phyloP scores from a whole-genome alignment of 2,329 filamentous ascomycete genomes.

The Parafenestella ontariensis region DNA sequence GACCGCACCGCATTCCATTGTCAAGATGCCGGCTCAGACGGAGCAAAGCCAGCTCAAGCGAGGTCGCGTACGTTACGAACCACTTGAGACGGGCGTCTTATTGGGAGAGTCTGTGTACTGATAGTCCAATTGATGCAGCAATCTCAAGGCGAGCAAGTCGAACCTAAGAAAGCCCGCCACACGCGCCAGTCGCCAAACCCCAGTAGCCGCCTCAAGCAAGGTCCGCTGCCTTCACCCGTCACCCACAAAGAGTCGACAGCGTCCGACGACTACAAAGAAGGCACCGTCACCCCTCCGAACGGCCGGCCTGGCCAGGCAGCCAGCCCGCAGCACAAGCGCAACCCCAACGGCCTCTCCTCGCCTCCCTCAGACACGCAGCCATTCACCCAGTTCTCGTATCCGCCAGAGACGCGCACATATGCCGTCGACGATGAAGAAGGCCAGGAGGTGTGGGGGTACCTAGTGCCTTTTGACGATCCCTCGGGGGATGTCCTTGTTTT shows the following conservation, averaged over 20 bases:
- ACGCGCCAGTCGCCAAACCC: constrained; percentile 64
- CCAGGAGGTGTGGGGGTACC: constrained; percentile 94
- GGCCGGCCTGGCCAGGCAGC: constrained; percentile 52
- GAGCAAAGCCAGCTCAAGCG: constrained; percentile 90
- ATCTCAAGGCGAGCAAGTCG: constrained; percentile 68
- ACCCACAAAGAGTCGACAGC: constrained; percentile 72
- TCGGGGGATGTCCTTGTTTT: constrained; percentile 76
- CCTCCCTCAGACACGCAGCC: constrained; percentile 76
- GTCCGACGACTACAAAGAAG: constrained; percentile 69
- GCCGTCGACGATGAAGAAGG: constrained; percentile 84
- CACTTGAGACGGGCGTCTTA: neutral
- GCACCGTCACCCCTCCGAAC: constrained; percentile 71
- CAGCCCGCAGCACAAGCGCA: constrained; percentile 45
- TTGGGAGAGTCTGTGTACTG: constrained; percentile 11
- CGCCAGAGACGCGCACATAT: constrained; percentile 74
- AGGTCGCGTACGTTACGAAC: constrained; percentile 66
- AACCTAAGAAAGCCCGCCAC: constrained; percentile 83
- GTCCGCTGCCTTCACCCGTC: constrained; percentile 79
- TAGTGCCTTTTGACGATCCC: constrained; percentile 79
- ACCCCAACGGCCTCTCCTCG: constrained; percentile 57
- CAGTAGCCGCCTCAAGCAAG: constrained; percentile 59
- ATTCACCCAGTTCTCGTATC: constrained; percentile 81
- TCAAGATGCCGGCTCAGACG: constrained; percentile 61
- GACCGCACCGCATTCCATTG: constrained; percentile 15
- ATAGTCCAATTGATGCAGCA: constrained; percentile 58